phyloP scores from a whole-genome alignment of 2,329 filamentous ascomycete genomes.

The Neonectria coccinea region DNA sequence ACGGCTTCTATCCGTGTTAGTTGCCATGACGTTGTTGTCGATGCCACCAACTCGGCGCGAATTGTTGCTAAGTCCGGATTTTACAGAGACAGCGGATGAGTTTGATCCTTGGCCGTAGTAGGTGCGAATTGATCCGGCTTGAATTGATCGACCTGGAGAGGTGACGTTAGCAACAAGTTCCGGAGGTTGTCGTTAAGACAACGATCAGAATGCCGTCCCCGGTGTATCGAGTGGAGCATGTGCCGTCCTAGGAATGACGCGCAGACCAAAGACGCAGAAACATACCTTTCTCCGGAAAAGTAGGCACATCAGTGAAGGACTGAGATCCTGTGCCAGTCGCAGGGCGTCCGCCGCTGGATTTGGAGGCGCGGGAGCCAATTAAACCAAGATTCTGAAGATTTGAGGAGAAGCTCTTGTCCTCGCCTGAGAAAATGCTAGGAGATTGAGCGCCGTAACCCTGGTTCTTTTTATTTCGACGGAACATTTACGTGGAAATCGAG shows the following conservation, averaged over 20 bases:
- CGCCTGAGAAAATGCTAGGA: slow-evolving; percentile 35
- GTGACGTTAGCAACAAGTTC: slow-evolving; percentile 17
- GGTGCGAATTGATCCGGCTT: slow-evolving; percentile 42
- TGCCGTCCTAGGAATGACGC: not conserved
- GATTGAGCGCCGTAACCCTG: slow-evolving; percentile 43
- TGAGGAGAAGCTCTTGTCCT: slow-evolving; percentile 40
- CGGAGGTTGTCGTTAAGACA: not conserved
- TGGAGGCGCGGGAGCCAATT: slow-evolving; percentile 41
- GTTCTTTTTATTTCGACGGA: slow-evolving; percentile 51
- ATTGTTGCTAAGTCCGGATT: slow-evolving; percentile 48
- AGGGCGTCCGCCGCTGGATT: slow-evolving; percentile 40
- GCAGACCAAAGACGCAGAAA: not conserved
- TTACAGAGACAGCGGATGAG: slow-evolving; percentile 50
- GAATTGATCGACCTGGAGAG: slow-evolving; percentile 45
- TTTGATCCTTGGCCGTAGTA: slow-evolving; percentile 45
- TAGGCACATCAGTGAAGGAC: slow-evolving; percentile 47
- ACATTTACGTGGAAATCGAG: slow-evolving; percentile 51
- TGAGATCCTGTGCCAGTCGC: slow-evolving; percentile 44
- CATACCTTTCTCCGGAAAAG: slow-evolving; percentile 58
- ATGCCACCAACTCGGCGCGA: slow-evolving; percentile 53
- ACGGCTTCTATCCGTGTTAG: slow-evolving; percentile 75
- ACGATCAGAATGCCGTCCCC: not conserved
- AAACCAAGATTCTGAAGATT: slow-evolving; percentile 48
- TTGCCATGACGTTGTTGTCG: slow-evolving; percentile 59
- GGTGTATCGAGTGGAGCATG: not conserved